These are phyloP conservation scores for Colletotrichum caudatum DNA, from an alignment of 2,329 filamentous ascomycete species.

Conservation along the genomic window DNA sequence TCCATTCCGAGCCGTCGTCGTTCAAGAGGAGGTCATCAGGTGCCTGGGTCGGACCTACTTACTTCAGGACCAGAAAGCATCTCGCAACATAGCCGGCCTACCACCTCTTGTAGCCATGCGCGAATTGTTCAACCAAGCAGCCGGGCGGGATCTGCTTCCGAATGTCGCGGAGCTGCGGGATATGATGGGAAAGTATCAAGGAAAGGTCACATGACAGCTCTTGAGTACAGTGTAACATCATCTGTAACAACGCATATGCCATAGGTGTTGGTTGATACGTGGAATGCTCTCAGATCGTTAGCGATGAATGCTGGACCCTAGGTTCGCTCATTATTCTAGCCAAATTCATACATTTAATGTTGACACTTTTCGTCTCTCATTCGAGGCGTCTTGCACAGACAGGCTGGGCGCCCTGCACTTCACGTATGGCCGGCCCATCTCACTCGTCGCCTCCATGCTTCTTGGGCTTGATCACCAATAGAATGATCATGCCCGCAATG, in stretches of 20 bases:
- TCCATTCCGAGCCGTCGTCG: constrained; percentile 46
- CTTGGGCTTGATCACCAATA: constrained; percentile 85
- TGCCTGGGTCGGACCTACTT: constrained; percentile 20
- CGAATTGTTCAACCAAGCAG: constrained; percentile 22
- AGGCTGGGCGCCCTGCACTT: not conserved
- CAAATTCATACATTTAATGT: constrained; percentile 44
- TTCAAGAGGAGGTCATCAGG: constrained; percentile 36
- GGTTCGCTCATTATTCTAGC: constrained; percentile 41
- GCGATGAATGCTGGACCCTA: constrained; percentile 3
- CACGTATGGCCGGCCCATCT: constrained; percentile 13
- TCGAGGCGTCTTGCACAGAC: not conserved
- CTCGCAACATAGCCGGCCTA: not conserved
- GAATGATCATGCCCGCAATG: constrained; percentile 87
- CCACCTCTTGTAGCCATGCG: constrained; percentile 9
- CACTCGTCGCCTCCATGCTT: constrained; percentile 50
- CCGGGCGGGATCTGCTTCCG: constrained; percentile 11
- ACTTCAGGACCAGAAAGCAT: not conserved
- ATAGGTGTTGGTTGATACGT: not conserved
- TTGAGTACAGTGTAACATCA: not conserved
- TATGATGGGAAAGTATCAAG: not conserved
- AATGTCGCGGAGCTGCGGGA: constrained; percentile 2
- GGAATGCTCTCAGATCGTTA: not conserved
- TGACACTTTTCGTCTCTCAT: constrained; percentile 40
- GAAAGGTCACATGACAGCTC: not conserved
- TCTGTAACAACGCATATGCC: not conserved